Evolutionary conservation across 495 filamentous ascomycete genomes (phyloP).

Genomic region (Penicillium egyptiacum): DNA sequence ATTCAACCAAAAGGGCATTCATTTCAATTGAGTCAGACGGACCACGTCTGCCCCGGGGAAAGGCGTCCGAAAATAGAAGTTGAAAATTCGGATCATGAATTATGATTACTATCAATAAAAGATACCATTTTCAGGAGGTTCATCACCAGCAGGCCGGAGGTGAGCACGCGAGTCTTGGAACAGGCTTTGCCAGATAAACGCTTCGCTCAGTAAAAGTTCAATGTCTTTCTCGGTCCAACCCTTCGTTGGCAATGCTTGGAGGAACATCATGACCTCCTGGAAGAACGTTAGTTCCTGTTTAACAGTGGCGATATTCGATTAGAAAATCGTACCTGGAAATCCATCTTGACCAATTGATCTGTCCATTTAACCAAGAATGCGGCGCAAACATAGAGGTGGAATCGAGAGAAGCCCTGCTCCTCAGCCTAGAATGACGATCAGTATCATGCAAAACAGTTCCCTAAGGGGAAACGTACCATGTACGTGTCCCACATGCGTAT

Average conservation of each 20-base stretch:
- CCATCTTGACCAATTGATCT: conserved; percentile 91
- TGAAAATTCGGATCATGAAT: conserved; percentile 31
- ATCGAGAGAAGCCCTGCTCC: conserved; percentile 96
- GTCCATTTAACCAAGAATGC: conserved; percentile 99
- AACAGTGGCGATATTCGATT: background rate
- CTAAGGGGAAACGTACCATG: conserved; percentile 60
- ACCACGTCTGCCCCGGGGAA: conserved; percentile 8
- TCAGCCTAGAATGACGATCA: conserved; percentile 65
- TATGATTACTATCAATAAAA: conserved; percentile 44
- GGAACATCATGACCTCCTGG: conserved; percentile 98
- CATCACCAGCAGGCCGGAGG: conserved; percentile 55
- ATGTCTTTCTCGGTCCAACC: conserved; percentile 98
- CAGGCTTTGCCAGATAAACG: conserved; percentile 92
- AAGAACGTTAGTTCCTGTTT: conserved; percentile 11
- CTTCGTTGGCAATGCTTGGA: conserved; percentile 91
- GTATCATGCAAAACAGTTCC: conserved; percentile 5
- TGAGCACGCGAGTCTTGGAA: conserved; percentile 88
- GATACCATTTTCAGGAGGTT: conserved; percentile 42
- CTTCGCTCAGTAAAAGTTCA: conserved; percentile 90
- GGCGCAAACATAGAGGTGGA: conserved; percentile 97
- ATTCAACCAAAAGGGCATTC: conserved; percentile 89
- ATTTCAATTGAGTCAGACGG: conserved; percentile 67
- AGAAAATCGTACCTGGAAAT: conserved; percentile 63
- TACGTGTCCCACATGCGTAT: conserved; percentile 99
- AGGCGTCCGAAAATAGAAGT: conserved; percentile 14